These are phyloP conservation scores for Lactifluus subvellereus DNA, from an alignment of 768 basidiomycete genomes.

Conservation along the genomic window DNA sequence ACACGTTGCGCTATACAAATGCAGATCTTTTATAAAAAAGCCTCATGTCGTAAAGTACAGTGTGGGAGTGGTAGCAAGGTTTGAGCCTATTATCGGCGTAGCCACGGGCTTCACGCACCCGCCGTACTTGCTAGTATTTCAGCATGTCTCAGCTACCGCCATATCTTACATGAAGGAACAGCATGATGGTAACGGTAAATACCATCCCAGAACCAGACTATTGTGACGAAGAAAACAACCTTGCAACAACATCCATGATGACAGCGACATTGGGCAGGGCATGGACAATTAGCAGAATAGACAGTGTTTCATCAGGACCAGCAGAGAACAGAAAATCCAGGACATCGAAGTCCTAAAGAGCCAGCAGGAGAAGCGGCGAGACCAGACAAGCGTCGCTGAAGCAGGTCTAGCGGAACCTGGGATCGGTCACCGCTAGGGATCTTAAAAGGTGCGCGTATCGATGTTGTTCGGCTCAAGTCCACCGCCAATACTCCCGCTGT, in stretches of 20 bases:
- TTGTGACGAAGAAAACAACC: not conserved
- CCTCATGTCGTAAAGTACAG: not conserved
- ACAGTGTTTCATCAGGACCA: not conserved
- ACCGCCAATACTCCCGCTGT: slow-evolving; percentile 37
- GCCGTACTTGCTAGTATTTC: not conserved
- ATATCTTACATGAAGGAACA: not conserved
- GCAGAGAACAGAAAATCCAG: not conserved
- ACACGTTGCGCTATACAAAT: no score
- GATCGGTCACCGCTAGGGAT: not conserved
- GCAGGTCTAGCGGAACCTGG: not conserved
- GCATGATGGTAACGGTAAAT: not conserved
- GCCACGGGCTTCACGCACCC: no score
- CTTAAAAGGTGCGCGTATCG: not conserved
- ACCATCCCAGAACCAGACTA: no score
- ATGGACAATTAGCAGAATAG: not conserved
- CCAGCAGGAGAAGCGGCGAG: not conserved
- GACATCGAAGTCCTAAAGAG: not conserved
- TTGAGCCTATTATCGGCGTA: no score
- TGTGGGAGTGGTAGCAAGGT: not conserved
- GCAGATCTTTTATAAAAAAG: not conserved
- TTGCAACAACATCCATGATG: not conserved
- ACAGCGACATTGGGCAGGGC: not conserved
- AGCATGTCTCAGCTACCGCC: not conserved
- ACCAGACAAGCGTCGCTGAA: not conserved
- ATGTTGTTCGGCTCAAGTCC: slow-evolving; percentile 3